These are phyloP conservation scores for Lentinula guzmanii DNA, from an alignment of 768 basidiomycete species.

Conservation along the genomic window DNA sequence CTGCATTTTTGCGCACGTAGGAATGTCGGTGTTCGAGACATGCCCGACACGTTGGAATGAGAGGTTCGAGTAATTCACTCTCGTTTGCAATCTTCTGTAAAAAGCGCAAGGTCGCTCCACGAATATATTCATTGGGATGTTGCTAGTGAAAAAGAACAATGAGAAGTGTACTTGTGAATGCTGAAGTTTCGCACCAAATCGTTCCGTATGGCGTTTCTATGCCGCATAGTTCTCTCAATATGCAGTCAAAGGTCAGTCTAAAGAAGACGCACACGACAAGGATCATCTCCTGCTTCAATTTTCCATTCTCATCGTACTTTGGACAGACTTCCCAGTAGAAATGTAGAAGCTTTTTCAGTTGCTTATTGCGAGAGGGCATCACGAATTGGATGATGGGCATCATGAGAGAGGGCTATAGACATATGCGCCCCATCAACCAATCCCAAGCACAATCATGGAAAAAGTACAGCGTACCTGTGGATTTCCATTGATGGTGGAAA, in stretches of 20 bases:
- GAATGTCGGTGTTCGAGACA: conserved; percentile 97
- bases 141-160: conserved; percentile 45
- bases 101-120: conserved; percentile 95
- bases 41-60: conserved; percentile 87
- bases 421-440: not conserved
- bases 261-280: conserved; percentile 70
- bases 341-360: conserved; percentile 93
- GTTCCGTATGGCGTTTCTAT: conserved; percentile 93
- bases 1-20: conserved; percentile 97
- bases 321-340: conserved; percentile 99
- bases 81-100: conserved; percentile 94
- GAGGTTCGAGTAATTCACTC: conserved; percentile 89
- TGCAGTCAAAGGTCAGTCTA: not conserved
- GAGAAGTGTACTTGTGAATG: not conserved
- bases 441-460: not conserved
- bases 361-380: conserved; percentile 92
- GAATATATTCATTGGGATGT: conserved; percentile 99
- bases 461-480: conserved; percentile 14
- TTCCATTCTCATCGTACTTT: conserved; percentile 94
- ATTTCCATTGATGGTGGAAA: conserved; percentile 18
- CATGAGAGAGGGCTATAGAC: conserved; percentile 70
- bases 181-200: conserved; percentile 58
- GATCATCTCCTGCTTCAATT: conserved; percentile 99
- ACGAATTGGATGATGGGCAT: conserved; percentile 99
- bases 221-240: conserved; percentile 7